Base-by-base conservation (phyloP, 768 basidiomycete species). In the Polyporus arcularius region DNA sequence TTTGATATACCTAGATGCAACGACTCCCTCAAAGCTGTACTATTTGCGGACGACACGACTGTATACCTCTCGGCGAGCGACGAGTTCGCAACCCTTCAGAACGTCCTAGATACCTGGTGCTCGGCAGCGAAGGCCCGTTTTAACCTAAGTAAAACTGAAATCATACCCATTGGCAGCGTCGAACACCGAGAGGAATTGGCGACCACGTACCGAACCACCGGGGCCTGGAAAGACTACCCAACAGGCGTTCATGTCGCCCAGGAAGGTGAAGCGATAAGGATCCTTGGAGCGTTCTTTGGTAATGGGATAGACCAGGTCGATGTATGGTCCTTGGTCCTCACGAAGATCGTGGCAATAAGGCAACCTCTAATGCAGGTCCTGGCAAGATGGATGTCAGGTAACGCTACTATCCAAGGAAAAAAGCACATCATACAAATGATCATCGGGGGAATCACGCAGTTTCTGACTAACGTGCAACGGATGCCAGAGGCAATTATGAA, bases 11-110 rank as follows among this genome's bases (percentile, higher is more conserved):
- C 62, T 1, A 60, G 64, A 4, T 11, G 31, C 0, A 38, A 16
- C 2, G 57, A 65, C 8, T 54, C 30, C 4, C 38, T 72, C 0
- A 57, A 65, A 1, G 41, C 68, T 0, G 67, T 67, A 9, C 56
- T 76, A 0, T 76, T 75, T 49, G 66, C 70, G 0, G 71, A 75
- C 16, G 69, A 73, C 21, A 68, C 70, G 0, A 72, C 64, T 0
- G 45, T 68, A 0, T 75, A 67, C 61, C 72, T 81, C 0, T 66
- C 66, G 1, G 42, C 32, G 7, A 18, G 9, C 7, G n/a, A 26
- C 4, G 38, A n/a, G 14, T 9, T 8, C 46, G 30, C n/a, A 26
- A 1, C 7, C 1, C 12, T 16, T 26, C 21, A 21, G 16, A 4
- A n/a, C 35, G 16, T 35, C 18, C 46, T 60, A 4, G 39, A 26